Conservation (phyloP, 768 basidiomycete species). For the Amanita polypyramis region DNA sequence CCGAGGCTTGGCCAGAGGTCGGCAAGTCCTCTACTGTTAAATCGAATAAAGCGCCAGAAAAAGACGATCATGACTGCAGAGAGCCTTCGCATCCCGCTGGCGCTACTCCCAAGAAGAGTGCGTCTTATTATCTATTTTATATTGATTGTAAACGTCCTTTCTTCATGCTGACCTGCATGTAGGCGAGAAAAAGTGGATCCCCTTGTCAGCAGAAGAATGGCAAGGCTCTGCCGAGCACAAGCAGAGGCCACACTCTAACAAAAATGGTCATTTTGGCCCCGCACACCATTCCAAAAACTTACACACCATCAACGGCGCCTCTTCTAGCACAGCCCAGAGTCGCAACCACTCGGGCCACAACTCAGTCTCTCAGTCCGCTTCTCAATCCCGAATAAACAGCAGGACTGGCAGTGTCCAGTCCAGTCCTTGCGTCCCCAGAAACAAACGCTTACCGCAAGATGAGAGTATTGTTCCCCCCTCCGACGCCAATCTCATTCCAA, state of each 20-base stretch:
- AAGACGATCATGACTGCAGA: not conserved
- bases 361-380: constrained; percentile 18
- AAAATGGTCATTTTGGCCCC: constrained; percentile 5
- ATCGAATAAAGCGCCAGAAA: not conserved
- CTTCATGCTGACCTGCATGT: not conserved
- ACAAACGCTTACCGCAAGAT: constrained; percentile 32
- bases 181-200: constrained; percentile 18
- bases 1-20: constrained; percentile 35
- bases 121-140: constrained; percentile 10
- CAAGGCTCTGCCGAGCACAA: constrained; percentile 12
- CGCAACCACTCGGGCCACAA: constrained; percentile 19
- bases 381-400: constrained; percentile 36
- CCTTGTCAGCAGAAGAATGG: constrained; percentile 15
- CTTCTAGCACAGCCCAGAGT: constrained; percentile 9
- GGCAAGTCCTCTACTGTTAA: constrained; percentile 19
- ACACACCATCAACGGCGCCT: not conserved
- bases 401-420: constrained; percentile 36
- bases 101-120: constrained; percentile 17
- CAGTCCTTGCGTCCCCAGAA: constrained; percentile 34
- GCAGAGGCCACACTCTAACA: not conserved
- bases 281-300: not conserved
- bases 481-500: not conserved
- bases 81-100: not conserved
- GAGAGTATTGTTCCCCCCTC: constrained; percentile 11
- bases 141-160: not conserved